Evolutionary conservation across 352 stramenopile genomes (phyloP).

Genomic region (Pythium periplocum): DNA sequence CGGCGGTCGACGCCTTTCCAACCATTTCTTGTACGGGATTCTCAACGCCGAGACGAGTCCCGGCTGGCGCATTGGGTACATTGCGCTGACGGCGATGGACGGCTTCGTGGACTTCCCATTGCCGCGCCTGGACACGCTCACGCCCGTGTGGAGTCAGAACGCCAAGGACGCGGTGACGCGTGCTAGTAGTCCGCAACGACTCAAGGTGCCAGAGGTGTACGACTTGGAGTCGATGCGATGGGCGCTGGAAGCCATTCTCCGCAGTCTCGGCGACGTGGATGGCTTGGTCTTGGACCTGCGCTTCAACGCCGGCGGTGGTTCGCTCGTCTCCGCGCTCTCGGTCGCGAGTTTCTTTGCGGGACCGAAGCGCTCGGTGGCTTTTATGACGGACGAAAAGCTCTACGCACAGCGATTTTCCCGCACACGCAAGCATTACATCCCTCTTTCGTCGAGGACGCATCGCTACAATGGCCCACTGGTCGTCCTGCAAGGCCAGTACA

Average conservation of each 20-base stretch:
- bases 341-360: conserved; percentile 72
- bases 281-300: conserved; percentile 73
- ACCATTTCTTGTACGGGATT: conserved; percentile 67
- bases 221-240: conserved; percentile 85
- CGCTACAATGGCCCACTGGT: conserved; percentile 65
- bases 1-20: conserved; percentile 43
- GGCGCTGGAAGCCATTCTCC: conserved; percentile 78
- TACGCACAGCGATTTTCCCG: conserved; percentile 41
- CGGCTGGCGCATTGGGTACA: conserved; percentile 75
- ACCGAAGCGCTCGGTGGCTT: conserved; percentile 37
- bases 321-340: conserved; percentile 48
- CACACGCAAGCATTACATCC: conserved; percentile 56
- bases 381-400: conserved; percentile 67
- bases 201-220: conserved; percentile 68
- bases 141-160: conserved; percentile 38
- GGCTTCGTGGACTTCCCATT: conserved; percentile 80
- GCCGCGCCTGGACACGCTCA: conserved; percentile 48
- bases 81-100: conserved; percentile 62
- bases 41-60: conserved; percentile 68
- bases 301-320: conserved; percentile 71
- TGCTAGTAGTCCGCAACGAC: background rate
- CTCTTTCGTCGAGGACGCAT: conserved; percentile 41
- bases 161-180: background rate
- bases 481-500: conserved; percentile 71
- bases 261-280: conserved; percentile 52